These are phyloP conservation scores for Proliferodiscus dingleyae DNA, from an alignment of 2,329 filamentous ascomycete species.

Conservation along the genomic window DNA sequence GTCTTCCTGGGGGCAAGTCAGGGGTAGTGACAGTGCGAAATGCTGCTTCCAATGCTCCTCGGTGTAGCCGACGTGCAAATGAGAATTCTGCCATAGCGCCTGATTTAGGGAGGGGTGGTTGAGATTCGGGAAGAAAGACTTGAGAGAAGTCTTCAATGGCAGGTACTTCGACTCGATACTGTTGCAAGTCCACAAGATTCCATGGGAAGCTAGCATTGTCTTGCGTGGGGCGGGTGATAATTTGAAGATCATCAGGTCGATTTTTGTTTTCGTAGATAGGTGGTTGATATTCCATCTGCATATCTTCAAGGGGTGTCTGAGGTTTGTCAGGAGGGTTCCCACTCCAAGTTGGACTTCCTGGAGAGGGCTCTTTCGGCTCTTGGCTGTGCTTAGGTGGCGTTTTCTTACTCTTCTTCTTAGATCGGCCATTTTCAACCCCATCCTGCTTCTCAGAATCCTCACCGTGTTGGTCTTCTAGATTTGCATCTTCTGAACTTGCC, in stretches of 20 bases:
- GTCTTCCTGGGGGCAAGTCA: slow-evolving; percentile 39
- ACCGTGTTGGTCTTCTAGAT: slow-evolving; percentile 21
- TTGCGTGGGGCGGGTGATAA: slow-evolving; percentile 46
- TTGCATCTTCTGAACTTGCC: slow-evolving; percentile 37
- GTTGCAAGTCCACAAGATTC: slow-evolving; percentile 29
- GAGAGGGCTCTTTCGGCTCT: slow-evolving; percentile 3
- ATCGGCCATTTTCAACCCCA: slow-evolving; percentile 3
- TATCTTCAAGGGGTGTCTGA: slow-evolving; percentile 16
- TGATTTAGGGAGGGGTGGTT: slow-evolving; percentile 43
- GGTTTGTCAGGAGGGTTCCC: slow-evolving; percentile 24
- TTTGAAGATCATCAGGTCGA: slow-evolving; percentile 36
- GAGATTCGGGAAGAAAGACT: slow-evolving; percentile 26
- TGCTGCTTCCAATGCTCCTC: slow-evolving; percentile 58
- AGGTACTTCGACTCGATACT: slow-evolving; percentile 27
- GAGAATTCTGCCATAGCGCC: slow-evolving; percentile 60
- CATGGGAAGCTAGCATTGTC: slow-evolving; percentile 52
- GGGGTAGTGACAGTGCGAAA: slow-evolving; percentile 50
- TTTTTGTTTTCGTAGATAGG: slow-evolving; percentile 11
- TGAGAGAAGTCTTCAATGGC: slow-evolving; percentile 26
- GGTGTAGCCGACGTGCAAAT: slow-evolving; percentile 67
- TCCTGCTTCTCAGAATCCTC: slow-evolving; percentile 16
- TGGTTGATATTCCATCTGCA: slow-evolving; percentile 9
- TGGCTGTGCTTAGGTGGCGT: slow-evolving; percentile 6
- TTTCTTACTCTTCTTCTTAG: slow-evolving; percentile 7
- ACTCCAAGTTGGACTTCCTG: slow-evolving; percentile 12